Base-by-base conservation (phyloP, 768 basidiomycete species). In the Podaxis rugospora region DNA sequence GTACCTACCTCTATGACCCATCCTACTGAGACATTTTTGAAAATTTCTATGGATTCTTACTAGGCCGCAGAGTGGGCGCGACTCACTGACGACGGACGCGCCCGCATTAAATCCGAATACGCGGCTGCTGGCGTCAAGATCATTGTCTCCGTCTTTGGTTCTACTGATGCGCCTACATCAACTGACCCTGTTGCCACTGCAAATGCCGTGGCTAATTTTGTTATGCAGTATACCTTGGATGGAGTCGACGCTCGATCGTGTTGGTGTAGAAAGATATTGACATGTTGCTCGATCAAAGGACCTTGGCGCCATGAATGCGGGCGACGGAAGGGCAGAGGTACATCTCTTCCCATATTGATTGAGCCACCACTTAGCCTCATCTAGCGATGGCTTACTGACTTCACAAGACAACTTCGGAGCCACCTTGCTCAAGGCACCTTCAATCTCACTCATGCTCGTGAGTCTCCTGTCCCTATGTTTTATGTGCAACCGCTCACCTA, bases 191-290 rank as follows among this genome's bases (percentile, higher is more conserved):
- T 83, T 10, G 71, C 74, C 5, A 83, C 83, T 13, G 89, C 89
- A 1, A 82, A 85, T 62, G 82, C 79, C 1, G 78, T 90, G 70
- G 87, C 88, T 0, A 78, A 79, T 13, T 91, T 78, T 74, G 88
- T 90, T 7, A 83, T 80, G 61, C 63, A 82, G 64, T 87, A 78
- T 62, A 70, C 75, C 51, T 72, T 90, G 13, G 88, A 90, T 65
- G 89, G 89, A 55, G 82, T 89, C 25, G 88, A 90, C 67, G 84
- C 11, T 51, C 35, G 10, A 21, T 13, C 2, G n/a, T 46, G 13
- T n/a, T 11, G 16, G 5, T 9, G 28, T 14, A 21, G 14, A 16
- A 5, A 18, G n/a, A 37, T 46, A 13, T 3, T 54, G 10, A 37
- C 18, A 16, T 7, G 23, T 27, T 36, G 18, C 27, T 44, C 21